Conservation (phyloP, 768 basidiomycete species). For the Lactarius akahatsu region DNA sequence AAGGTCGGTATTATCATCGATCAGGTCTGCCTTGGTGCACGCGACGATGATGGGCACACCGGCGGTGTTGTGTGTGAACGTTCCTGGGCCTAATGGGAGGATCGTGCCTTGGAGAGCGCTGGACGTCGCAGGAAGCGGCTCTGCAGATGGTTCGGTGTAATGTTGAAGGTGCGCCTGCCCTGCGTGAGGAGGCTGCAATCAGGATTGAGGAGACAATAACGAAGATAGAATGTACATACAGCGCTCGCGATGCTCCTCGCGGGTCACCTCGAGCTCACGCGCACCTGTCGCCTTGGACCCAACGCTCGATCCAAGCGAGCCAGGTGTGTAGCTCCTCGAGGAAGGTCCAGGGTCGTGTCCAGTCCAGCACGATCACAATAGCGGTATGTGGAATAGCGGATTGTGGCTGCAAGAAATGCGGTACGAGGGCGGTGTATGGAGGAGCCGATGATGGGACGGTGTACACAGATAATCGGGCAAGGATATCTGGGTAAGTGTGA, state of each 20-base stretch:
- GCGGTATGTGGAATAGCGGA: slow-evolving; percentile 66
- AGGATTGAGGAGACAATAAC: neutral
- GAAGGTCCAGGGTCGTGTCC: slow-evolving; percentile 94
- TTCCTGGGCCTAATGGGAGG: slow-evolving; percentile 81
- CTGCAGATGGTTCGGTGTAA: slow-evolving; percentile 77
- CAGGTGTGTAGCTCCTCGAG: slow-evolving; percentile 80
- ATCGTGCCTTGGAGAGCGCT: slow-evolving; percentile 61
- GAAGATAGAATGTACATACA: slow-evolving; percentile 47
- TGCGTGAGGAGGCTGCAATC: slow-evolving; percentile 35
- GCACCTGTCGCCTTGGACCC: slow-evolving; percentile 69
- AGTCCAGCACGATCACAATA: slow-evolving; percentile 86
- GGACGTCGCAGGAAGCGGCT: slow-evolving; percentile 61
- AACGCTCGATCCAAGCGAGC: slow-evolving; percentile 82
- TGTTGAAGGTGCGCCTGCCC: slow-evolving; percentile 90
- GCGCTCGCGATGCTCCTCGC: slow-evolving; percentile 82
- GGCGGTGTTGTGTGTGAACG: slow-evolving; percentile 79
- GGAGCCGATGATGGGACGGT: slow-evolving; percentile 82
- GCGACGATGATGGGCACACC: slow-evolving; percentile 87
- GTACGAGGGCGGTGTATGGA: slow-evolving; percentile 68
- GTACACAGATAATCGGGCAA: slow-evolving; percentile 87
- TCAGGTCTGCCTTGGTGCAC: slow-evolving; percentile 91
- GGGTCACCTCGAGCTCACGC: slow-evolving; percentile 68
- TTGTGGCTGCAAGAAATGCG: slow-evolving; percentile 75
- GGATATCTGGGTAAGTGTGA: slow-evolving; percentile 56
- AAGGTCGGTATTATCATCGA: slow-evolving; percentile 77